Base-by-base conservation (phyloP, 1,284 basidiomycete species). In the Cerioporus squamosus region DNA sequence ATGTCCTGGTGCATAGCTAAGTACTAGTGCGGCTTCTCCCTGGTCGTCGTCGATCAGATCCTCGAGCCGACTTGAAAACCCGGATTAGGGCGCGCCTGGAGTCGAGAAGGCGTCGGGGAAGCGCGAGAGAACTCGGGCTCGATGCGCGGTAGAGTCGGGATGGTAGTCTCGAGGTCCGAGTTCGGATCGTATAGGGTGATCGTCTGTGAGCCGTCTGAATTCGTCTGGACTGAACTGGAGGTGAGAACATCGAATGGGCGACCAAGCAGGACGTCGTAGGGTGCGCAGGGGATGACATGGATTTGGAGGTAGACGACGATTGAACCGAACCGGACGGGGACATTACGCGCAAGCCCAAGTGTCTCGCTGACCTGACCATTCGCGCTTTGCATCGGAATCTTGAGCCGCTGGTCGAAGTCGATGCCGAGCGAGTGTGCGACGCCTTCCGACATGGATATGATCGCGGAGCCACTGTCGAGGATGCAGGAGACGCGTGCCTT, bases 231-330 rank as follows among this genome's bases (percentile, higher is more conserved):
- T 6, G 56, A 29, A 22, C 67, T 70, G 8, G 68, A 39, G 0
- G 71, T 72, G 5, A 77, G 43, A 0, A 70, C 59, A 50, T 76
- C 71, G 57, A 77, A 77, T 0, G 74, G 74, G 8, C 71, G 44
- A 0, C 76, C 74, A 2, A 77, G 50, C 0, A 77, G 58, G 1
- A 75, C 65, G 20, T 69, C 61, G 57, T 77, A 77, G 0, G 76
- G 67, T 0, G 72, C 62, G 0, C 58, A 53, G 1, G 59, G 44
- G 5, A 77, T 73, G 62, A 64, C 68, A 55, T 59, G 66, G 26
- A 48, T 70, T 55, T 38, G 72, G 46, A 59, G 70, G 58, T 61
- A 65, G 51, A 64, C 47, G 20, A 58, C 46, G 40, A 64, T 49
- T 15, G 44, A 23, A 15, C 60, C 40, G 46, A 64, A 44, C 24